These are phyloP conservation scores for Vachellia collinsii DNA, from an alignment of 306 rosid genomes.

Conservation along the genomic window DNA sequence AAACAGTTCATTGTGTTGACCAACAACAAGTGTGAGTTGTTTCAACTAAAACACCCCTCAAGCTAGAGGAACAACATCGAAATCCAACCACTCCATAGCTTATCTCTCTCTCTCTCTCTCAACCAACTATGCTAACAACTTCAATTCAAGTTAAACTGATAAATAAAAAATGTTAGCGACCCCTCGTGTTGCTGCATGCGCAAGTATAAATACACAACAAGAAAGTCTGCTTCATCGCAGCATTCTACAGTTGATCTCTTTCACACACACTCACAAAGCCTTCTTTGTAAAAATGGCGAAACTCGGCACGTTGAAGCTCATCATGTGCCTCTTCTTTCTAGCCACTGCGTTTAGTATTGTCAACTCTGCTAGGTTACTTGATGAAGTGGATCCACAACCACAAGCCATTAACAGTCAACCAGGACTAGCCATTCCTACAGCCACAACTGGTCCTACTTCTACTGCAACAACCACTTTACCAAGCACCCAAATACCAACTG, in stretches of 20 bases:
- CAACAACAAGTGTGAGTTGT: conserved; percentile 25
- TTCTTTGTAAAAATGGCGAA: conserved; percentile 35
- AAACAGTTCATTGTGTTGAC: not conserved
- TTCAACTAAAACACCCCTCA: conserved; percentile 53
- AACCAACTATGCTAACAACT: conserved; percentile 41
- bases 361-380: conserved; percentile 53
- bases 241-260: not conserved
- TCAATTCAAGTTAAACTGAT: conserved; percentile 42
- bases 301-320: not conserved
- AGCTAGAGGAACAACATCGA: not conserved
- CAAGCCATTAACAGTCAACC: conserved; percentile 43
- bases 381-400: conserved; percentile 43
- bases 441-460: conserved; percentile 31
- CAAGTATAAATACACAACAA: conserved; percentile 24
- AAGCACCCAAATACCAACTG: conserved; percentile 36
- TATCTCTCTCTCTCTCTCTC: no score
- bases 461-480: not conserved
- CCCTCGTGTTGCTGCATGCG: not conserved
- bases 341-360: conserved; percentile 30
- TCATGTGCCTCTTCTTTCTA: conserved; percentile 38
- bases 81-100: conserved; percentile 68
- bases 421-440: conserved; percentile 40
- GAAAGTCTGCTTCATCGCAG: conserved; percentile 22
- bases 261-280: not conserved
- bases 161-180: not conserved